Evolutionary conservation across 139 green algal genomes (phyloP), one percentile per base, ranked within the genome.

Genomic region (Coelastrella sp.): DNA sequence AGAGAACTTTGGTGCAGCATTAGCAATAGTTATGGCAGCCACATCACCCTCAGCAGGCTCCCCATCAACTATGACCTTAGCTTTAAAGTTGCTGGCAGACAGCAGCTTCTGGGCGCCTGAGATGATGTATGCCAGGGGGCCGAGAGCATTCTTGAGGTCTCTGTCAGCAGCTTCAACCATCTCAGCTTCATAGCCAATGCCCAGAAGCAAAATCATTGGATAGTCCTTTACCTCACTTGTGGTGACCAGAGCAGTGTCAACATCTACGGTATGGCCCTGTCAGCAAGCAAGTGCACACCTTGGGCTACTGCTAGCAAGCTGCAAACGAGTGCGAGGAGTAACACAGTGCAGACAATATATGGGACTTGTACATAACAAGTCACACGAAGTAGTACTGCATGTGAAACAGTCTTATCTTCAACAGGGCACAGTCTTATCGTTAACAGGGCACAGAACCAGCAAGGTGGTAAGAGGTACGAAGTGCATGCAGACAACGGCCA

Each of bases 121-220:
- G 13, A 75, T 50, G 30, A 75, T 50, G 40, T 75, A 73, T 6
- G 77, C 77, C 32, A 80, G 64, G 11, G 66, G 66, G 4, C 80
- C 80, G 45, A 86, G 67, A 0, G 48, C 48, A 34, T 86, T 40
- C 34, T 86, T 86, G 25, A 86, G 50, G 67, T 68, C 66, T 35
- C 80, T 76, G 66, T 80, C 80, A 15, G 80, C 80, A 11, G 34
- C 50, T 9, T 80, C 67, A 23, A 40, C 34, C 67, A 80, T 68
- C 66, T 86, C 68, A 17, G 80, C 80, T 30, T 86, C 80, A 30
- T 71, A 84, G 76, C 76, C 76, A 23, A 76, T 84, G 62, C 78
- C 78, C 78, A 84, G 8, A 38, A 84, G 78, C 62, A 84, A 60
- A 17, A 84, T 84, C 78, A 84, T 84, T 15, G 78, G 59, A 43